Percentiles rank a stretch among this genome's conserved stretches.
Conservation (phyloP, 1,284 basidiomycete species). For the Papiliotrema terrestris region DNA sequence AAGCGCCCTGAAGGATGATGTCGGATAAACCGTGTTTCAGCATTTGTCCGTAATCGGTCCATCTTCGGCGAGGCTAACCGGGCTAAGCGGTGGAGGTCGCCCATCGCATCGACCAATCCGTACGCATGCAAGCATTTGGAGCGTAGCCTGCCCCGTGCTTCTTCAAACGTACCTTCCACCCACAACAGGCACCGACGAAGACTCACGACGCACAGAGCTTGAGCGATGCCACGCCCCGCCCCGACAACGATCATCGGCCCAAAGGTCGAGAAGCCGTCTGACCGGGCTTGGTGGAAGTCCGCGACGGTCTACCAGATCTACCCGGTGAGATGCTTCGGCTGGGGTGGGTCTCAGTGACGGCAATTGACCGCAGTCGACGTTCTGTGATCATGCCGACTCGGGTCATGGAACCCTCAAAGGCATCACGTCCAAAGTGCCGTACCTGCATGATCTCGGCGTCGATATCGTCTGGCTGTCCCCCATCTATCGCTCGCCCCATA, state of each 20-base stretch:
- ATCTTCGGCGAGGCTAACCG: too few species aligned
- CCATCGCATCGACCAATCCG: too few species aligned
- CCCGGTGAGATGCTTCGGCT: constrained; percentile 10
- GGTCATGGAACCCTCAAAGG: constrained; percentile 51
- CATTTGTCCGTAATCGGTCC: too few species aligned
- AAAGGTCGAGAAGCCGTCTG: constrained; percentile 16
- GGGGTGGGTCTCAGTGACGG: not conserved
- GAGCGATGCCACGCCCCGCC: not conserved
- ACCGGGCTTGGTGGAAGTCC: constrained; percentile 42
- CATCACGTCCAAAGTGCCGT: constrained; percentile 49
- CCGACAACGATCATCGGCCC: constrained; percentile 5
- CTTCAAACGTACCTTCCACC: too few species aligned
- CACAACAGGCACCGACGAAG: too few species aligned
- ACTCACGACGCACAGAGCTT: too few species aligned
- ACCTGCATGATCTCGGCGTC: constrained; percentile 51
- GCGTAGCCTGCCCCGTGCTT: too few species aligned
- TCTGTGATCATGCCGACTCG: constrained; percentile 26
- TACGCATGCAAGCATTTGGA: too few species aligned
- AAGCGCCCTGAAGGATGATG: too few species aligned
- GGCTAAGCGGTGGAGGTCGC: too few species aligned
- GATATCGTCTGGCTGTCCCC: constrained; percentile 50
- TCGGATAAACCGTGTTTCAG: too few species aligned
- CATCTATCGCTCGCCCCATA: constrained; percentile 37
- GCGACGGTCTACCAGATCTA: constrained; percentile 35
- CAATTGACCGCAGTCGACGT: constrained; percentile 21